A percentile compares a stretch with the other conserved stretches of the same genome.
Conservation (phyloP, 2,329 filamentous ascomycete species). For the Exophiala sideris region DNA sequence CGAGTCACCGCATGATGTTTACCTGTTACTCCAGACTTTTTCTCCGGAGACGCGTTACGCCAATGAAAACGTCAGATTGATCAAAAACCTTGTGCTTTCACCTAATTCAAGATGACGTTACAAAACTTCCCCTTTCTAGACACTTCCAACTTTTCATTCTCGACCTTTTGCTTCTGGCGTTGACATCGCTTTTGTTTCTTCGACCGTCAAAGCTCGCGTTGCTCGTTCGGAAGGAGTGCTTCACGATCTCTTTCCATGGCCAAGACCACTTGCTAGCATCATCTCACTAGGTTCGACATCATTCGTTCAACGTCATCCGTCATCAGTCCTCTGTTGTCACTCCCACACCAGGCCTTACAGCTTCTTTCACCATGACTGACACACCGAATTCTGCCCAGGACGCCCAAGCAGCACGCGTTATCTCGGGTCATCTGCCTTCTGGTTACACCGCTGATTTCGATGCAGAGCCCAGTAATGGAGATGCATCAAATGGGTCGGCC, state of each 20-base stretch:
- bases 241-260: background rate
- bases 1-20: no score
- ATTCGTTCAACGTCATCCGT: background rate
- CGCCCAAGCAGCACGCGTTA: conserved; percentile 16
- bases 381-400: conserved; percentile 16
- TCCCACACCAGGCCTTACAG: background rate
- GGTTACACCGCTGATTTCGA: conserved; percentile 25
- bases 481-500: background rate
- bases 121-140: background rate
- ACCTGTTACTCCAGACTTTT: no score
- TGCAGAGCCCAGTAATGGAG: conserved; percentile 5
- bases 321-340: no score
- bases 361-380: conserved; percentile 18
- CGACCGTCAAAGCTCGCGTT: no score
- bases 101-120: background rate
- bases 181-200: background rate
- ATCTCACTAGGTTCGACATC: background rate
- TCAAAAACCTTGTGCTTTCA: background rate
- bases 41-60: no score
- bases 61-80: no score
- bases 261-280: background rate
- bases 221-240: background rate
- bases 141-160: background rate
- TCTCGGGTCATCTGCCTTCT: conserved; percentile 23
- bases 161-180: background rate